Conservation (phyloP, 2,329 filamentous ascomycete genomes). For the Scedosporium minutisporum region DNA sequence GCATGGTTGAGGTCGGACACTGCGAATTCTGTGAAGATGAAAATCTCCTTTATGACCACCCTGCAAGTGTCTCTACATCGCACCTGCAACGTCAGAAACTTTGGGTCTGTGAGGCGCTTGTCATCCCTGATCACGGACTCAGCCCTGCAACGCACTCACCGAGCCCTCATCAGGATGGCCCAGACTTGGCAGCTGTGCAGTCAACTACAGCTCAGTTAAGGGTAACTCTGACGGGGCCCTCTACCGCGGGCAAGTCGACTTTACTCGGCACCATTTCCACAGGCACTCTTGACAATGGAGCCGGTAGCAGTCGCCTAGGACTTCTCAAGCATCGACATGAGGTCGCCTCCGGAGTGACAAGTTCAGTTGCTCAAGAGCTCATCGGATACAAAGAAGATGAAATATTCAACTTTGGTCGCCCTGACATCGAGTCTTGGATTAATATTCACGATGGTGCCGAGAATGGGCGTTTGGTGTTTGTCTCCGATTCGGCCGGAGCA, state of each 20-base stretch:
- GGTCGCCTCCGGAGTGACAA: slow-evolving; percentile 82
- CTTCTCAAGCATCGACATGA: slow-evolving; percentile 90
- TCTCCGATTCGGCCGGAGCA: slow-evolving; percentile 88
- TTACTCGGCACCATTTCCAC: slow-evolving; percentile 81
- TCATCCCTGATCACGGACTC: slow-evolving; percentile 60
- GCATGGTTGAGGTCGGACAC: slow-evolving; percentile 74
- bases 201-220: slow-evolving; percentile 66
- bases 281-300: slow-evolving; percentile 80
- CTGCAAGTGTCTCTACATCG: slow-evolving; percentile 8
- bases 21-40: slow-evolving; percentile 60
- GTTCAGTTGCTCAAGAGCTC: slow-evolving; percentile 87
- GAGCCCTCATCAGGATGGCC: not conserved
- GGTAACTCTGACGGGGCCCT: slow-evolving; percentile 79
- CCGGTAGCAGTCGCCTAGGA: slow-evolving; percentile 80
- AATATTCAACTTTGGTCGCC: slow-evolving; percentile 70
- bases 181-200: slow-evolving; percentile 8
- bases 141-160: not conserved
- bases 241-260: slow-evolving; percentile 86
- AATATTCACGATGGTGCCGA: slow-evolving; percentile 79
- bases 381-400: slow-evolving; percentile 62
- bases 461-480: slow-evolving; percentile 67
- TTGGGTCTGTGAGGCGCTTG: slow-evolving; percentile 81
- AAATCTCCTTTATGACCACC: slow-evolving; percentile 14
- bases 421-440: slow-evolving; percentile 80
- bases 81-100: slow-evolving; percentile 42